Evolutionary conservation across 441 rosid genomes (phyloP), one percentile per base, ranked within the genome.

Genomic region (Capsella rubella): DNA sequence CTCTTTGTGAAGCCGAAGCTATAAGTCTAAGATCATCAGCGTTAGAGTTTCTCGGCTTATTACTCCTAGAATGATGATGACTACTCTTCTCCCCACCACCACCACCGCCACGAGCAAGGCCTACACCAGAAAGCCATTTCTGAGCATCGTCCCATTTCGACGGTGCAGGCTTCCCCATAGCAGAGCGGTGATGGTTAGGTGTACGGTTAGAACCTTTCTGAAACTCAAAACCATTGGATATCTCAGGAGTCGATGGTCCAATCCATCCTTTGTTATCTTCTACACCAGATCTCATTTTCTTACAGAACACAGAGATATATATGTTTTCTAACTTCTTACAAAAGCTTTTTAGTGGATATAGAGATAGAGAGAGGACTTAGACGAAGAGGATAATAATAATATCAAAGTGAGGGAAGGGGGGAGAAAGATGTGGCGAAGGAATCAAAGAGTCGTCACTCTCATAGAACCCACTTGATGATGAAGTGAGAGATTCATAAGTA

Each of bases 71-170:
- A 29, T 77, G 34, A 29, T 77, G 34, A 9, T 66, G 57, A 61
- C 58, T 28, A 28, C 32, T 67, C 74, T 78, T 78, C 52, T 71
- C 71, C 42, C 11, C 86, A 14, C 79, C 51, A 18, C 81, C 83
- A 46, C 64, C 84, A 62, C 64, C 87, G 39, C 84, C 83, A 69
- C 91, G 86, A 67, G 92, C 76, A 31, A 90, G 63, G 14, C 94
- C 92, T 31, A 92, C 92, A 34, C 80, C 80, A 57, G 80, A 77
- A 11, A 95, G 86, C 98, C 99, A 95, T 83, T 95, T 95, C 64
- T 95, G 96, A 16, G 98, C 98, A 72, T 95, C 99, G 61, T 95
- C 98, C 98, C 98, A 92, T 81, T 95, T 95, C 0, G 99, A 95
- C 21, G 98, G 98, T 5, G 98, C 85, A 2, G 95, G 93, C 64